Conservation (phyloP, 371 early-diverging fungal species). For the Circinella minor region DNA sequence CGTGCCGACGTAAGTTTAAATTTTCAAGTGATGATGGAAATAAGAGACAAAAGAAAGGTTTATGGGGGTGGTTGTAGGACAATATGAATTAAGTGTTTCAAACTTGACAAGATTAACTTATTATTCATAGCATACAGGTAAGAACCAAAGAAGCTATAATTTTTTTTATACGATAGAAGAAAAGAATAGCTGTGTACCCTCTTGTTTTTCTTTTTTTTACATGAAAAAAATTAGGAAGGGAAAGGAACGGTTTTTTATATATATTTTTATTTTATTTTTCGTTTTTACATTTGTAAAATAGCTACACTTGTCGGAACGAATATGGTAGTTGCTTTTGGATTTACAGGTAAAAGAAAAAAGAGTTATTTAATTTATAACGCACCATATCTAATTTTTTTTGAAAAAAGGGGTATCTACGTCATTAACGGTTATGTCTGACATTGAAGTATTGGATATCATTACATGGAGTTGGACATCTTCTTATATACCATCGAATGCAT, state of each 20-base stretch:
- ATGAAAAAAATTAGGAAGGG: too few species aligned
- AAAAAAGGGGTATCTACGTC: slow-evolving; percentile 39
- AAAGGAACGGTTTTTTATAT: too few species aligned
- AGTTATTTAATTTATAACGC: neutral
- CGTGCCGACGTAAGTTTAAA: slow-evolving; percentile 48
- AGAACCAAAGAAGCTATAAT: slow-evolving; percentile 8
- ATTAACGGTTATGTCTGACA: slow-evolving; percentile 45
- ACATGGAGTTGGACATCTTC: slow-evolving; percentile 53
- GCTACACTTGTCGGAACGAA: slow-evolving; percentile 47
- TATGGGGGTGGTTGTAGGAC: neutral
- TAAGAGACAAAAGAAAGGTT: too few species aligned
- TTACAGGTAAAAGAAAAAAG: slow-evolving; percentile 33
- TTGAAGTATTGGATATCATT: slow-evolving; percentile 43
- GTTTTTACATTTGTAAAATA: slow-evolving; percentile 7
- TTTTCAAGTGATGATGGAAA: neutral
- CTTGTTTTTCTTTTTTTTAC: too few species aligned
- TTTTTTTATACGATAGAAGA: too few species aligned
- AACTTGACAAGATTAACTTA: slow-evolving; percentile 8
- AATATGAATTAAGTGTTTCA: neutral
- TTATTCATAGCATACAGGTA: slow-evolving; percentile 52
- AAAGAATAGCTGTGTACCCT: too few species aligned
- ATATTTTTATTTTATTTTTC: too few species aligned
- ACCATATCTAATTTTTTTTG: too few species aligned
- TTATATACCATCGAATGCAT: slow-evolving; percentile 32
- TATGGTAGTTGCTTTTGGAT: slow-evolving; percentile 55